A percentile compares a stretch with the other conserved stretches of the same genome.
phyloP scores from a whole-genome alignment of 208 protist species.

The Zelonia costaricensis region DNA sequence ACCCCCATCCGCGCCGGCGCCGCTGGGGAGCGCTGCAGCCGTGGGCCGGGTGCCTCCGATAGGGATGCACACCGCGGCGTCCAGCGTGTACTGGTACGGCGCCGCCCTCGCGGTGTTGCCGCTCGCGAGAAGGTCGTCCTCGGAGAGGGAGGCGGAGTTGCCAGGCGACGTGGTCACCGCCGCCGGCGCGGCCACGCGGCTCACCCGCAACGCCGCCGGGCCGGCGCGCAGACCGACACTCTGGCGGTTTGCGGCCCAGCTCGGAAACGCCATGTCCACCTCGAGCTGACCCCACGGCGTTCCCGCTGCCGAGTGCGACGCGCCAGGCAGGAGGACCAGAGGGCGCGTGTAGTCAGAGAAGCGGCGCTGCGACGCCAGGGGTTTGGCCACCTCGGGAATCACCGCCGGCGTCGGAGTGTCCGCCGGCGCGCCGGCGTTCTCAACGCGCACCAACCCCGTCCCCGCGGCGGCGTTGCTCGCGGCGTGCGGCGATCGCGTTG shows the following conservation, averaged over 20 bases:
- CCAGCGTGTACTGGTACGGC: constrained; percentile 23
- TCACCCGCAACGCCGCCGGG: constrained; percentile 23
- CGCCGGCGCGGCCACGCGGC: constrained; percentile 7
- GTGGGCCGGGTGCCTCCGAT: constrained; percentile 1
- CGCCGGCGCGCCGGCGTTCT: background rate
- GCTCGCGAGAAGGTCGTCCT: constrained; percentile 15
- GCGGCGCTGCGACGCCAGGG: constrained; percentile 13
- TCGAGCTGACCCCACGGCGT: constrained; percentile 20
- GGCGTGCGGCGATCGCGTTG: too few species aligned
- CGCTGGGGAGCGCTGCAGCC: background rate
- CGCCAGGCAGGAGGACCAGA: background rate
- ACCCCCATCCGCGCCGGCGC: too few species aligned
- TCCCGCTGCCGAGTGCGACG: background rate
- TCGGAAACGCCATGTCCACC: constrained; percentile 17
- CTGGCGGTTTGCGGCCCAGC: constrained; percentile 24
- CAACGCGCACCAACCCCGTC: background rate
- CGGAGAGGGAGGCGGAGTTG: constrained; percentile 27
- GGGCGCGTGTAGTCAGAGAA: constrained; percentile 24
- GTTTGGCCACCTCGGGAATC: constrained; percentile 4
- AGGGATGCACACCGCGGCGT: constrained; percentile 22
- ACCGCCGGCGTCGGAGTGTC: background rate
- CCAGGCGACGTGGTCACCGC: constrained; percentile 10
- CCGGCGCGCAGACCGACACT: constrained; percentile 25
- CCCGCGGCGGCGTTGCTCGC: too few species aligned
- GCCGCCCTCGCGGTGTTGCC: background rate